phyloP scores from a whole-genome alignment of 495 filamentous ascomycete species.

The Penicilliopsis zonata region DNA sequence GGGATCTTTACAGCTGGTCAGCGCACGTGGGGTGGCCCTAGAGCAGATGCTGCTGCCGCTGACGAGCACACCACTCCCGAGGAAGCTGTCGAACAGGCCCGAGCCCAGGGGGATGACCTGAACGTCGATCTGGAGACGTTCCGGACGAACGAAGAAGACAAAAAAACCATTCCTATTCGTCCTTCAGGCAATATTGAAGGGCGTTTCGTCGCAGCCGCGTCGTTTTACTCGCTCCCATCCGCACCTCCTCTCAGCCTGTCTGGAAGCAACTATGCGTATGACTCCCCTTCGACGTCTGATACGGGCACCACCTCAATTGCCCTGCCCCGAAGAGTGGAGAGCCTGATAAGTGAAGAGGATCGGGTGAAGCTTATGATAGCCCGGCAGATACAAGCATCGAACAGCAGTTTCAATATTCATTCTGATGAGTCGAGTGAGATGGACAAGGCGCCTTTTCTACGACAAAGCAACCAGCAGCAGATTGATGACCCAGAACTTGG shows the following conservation, averaged over 20 bases:
- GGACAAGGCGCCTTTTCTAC: not conserved
- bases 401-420: slow-evolving; percentile 3
- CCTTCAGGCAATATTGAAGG: slow-evolving; percentile 67
- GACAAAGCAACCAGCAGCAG: not conserved
- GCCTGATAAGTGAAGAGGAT: slow-evolving; percentile 71
- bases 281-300: slow-evolving; percentile 52
- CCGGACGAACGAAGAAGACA: slow-evolving; percentile 53
- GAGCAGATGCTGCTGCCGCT: slow-evolving; percentile 81
- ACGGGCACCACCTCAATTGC: slow-evolving; percentile 54
- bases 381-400: slow-evolving; percentile 40
- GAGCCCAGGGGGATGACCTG: slow-evolving; percentile 73
- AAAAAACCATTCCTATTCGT: slow-evolving; percentile 43
- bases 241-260: no score
- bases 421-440: slow-evolving; percentile 1
- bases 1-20: slow-evolving; percentile 86
- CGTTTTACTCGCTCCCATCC: slow-evolving; percentile 37
- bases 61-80: slow-evolving; percentile 68
- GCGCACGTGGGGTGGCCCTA: slow-evolving; percentile 91
- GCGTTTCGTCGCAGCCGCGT: slow-evolving; percentile 25
- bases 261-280: slow-evolving; percentile 56
- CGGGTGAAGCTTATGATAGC: slow-evolving; percentile 57
- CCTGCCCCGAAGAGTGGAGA: slow-evolving; percentile 68
- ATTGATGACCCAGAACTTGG: not conserved
- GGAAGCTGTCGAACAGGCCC: slow-evolving; percentile 72
- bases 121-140: slow-evolving; percentile 89